Base-by-base conservation (phyloP, 2,329 filamentous ascomycete genomes). In the Xylariaceae sp. region DNA sequence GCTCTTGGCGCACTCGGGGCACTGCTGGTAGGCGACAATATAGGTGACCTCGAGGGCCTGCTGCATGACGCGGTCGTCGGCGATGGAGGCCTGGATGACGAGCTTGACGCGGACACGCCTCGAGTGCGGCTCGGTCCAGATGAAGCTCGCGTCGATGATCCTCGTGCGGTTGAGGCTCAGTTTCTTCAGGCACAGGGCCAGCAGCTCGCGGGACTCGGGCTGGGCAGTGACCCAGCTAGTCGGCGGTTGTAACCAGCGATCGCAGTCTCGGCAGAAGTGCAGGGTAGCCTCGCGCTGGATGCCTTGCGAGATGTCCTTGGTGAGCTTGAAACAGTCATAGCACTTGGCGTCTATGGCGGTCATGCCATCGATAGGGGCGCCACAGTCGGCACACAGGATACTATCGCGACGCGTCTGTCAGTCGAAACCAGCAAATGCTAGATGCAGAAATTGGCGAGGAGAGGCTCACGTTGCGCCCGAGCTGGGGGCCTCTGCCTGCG, bases 321-420 rank as follows among this genome's bases (percentile, higher is more conserved):
- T 93, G 49, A 93, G 76, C 60, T 94, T 94, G 57, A 96, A 79
- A 61, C 92, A 96, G 68, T 96, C 90, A 60, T 87, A 87, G 67
- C 92, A 98, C 37, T 95, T 80, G 25, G 92, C 89, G 42, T 88
- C 88, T 33, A 83, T 80, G 17, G 85, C 72, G 11, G 79, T 77
- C 13, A 88, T 94, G 60, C 92, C 92, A 61, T 95, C 89, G 53
- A 98, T 94, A 24, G 90, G 82, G 40, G 86, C 88, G 55, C 90
- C 92, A 61, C 92, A 98, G 71, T 96, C 94, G 68, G 87, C 94
- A 64, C 92, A 98, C 38, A 98, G 83, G 56, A 96, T 94, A n/a
- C 40, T 47, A 5, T n/a, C n/a, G n/a, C n/a, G n/a, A n/a, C n/a
- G n/a, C n/a, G 80, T 85, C 39, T 17, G 17, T 40, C 19, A 39